Conservation (phyloP, 768 basidiomycete species). For the Trametes maxima region DNA sequence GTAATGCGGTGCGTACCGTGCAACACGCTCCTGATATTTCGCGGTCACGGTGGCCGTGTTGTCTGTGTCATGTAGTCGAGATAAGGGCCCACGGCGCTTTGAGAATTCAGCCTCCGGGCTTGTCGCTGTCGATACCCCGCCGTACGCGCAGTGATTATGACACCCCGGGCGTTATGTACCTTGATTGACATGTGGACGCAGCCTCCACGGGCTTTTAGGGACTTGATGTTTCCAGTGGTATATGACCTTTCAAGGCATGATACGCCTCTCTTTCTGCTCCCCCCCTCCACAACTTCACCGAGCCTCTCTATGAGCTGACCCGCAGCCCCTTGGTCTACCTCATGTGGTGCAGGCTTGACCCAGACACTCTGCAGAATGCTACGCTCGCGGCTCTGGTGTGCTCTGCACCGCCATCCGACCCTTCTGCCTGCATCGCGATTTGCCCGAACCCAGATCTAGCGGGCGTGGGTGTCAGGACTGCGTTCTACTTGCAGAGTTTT, state of each 20-base stretch:
- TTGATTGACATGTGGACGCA: no score
- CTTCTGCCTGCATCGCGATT: conserved; percentile 18
- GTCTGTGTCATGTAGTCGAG: no score
- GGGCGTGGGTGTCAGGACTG: conserved; percentile 31
- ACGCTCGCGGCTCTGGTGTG: conserved; percentile 17
- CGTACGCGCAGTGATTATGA: no score
- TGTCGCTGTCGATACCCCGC: no score
- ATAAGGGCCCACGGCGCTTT: no score
- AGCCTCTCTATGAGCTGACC: background rate
- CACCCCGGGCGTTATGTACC: no score
- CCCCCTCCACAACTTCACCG: background rate
- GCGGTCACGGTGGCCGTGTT: no score
- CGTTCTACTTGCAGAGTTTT: conserved; percentile 32
- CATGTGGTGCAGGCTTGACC: conserved; percentile 4
- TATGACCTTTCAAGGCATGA: background rate
- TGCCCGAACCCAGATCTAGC: conserved; percentile 30
- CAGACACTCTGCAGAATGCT: conserved; percentile 4
- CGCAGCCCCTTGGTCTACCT: background rate
- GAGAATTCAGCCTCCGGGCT: no score
- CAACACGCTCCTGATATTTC: no score
- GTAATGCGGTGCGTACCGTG: no score
- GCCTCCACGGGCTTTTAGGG: no score
- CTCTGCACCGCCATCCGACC: background rate
- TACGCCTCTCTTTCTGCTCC: background rate
- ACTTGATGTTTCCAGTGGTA: no score